phyloP scores from a whole-genome alignment of 2,329 filamentous ascomycete genomes.

The Monilinia vaccinii-corymbosi region DNA sequence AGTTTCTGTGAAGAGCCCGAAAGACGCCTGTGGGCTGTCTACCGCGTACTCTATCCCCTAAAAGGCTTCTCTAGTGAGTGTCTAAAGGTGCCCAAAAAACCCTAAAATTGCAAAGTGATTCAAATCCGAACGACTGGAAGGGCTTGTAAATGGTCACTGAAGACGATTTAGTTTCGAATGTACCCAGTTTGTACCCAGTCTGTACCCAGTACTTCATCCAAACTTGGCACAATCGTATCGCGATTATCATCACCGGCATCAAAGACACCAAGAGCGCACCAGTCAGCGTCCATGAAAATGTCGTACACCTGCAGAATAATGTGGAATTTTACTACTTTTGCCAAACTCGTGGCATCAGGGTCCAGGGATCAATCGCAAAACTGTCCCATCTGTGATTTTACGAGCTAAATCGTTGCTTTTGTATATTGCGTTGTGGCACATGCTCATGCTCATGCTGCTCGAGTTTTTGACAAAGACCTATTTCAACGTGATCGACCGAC shows the following conservation, averaged over 20 bases:
- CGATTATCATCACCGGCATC: background rate
- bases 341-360: conserved; percentile 1
- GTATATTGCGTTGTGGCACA: background rate
- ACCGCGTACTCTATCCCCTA: background rate
- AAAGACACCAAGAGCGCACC: background rate
- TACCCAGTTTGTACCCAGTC: background rate
- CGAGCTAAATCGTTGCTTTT: background rate
- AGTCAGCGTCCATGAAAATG: background rate
- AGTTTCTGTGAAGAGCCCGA: conserved; percentile 5
- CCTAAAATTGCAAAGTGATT: background rate
- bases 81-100: background rate
- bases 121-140: background rate
- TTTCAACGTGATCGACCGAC: background rate
- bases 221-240: background rate
- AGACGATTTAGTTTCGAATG: background rate
- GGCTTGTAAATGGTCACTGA: background rate
- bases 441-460: background rate
- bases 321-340: conserved; percentile 1
- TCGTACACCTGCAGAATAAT: conserved; percentile 1
- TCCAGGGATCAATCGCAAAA: background rate
- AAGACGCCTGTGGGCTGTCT: background rate
- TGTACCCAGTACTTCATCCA: background rate
- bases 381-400: background rate
- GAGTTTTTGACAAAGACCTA: background rate
- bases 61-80: background rate